Evolutionary conservation across 2,329 filamentous ascomycete species (phyloP).

Genomic region (Akanthomyces dipterigenus): DNA sequence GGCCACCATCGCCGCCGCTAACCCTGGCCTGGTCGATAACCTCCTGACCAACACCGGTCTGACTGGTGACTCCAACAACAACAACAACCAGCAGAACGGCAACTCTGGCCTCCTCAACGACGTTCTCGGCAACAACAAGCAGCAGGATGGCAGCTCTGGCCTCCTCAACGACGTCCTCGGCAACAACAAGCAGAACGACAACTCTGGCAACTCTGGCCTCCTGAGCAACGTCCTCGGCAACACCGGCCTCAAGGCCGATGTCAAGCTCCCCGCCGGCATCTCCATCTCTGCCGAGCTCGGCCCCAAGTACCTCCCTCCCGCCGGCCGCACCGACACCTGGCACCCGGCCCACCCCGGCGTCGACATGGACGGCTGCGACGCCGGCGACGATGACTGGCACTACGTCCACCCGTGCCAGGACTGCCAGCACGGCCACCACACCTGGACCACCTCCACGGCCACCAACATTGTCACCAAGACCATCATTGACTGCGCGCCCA

Average conservation of each 20-base stretch:
- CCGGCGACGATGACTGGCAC: slow-evolving; percentile 27
- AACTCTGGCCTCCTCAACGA: neutral
- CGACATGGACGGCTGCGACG: slow-evolving; percentile 31
- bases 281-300: slow-evolving; percentile 6
- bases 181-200: too few species aligned
- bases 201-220: slow-evolving; percentile 4
- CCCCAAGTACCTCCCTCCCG: slow-evolving; percentile 20
- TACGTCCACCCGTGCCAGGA: slow-evolving; percentile 27
- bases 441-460: slow-evolving; percentile 37
- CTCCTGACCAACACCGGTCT: neutral
- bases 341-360: slow-evolving; percentile 31
- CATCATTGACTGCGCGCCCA: slow-evolving; percentile 31
- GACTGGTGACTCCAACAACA: neutral
- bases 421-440: slow-evolving; percentile 21
- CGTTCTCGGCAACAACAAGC: neutral
- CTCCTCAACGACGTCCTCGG: neutral
- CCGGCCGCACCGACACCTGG: slow-evolving; percentile 25
- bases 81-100: too few species aligned
- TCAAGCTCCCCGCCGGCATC: slow-evolving; percentile 11
- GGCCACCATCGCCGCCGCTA: slow-evolving; percentile 13
- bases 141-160: neutral
- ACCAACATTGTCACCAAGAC: slow-evolving; percentile 32
- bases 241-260: neutral
- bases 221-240: neutral
- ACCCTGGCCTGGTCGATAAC: neutral